Evolutionary conservation across 306 rosid species (phyloP), one percentile per base, ranked within the genome.

Genomic region (Quercus berberidifolia): DNA sequence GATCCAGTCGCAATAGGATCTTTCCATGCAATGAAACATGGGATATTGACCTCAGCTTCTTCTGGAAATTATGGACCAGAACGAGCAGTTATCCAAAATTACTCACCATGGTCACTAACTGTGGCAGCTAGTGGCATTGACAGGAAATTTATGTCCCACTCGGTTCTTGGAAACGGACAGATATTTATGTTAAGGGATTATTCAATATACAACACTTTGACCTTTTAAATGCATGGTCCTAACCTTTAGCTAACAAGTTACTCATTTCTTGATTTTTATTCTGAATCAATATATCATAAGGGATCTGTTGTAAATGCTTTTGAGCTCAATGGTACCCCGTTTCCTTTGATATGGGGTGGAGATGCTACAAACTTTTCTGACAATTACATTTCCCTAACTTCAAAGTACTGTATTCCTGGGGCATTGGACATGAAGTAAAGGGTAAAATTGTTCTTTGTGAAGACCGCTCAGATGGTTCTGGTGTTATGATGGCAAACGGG

Each of bases 331-430:
- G 79, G 78, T 12, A 72, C 59, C 18, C 5, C 15, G 5, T 73
- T 65, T 56, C 82, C 74, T 1, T 74, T 84, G 75, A 69, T 77
- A 4, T 74, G 87, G 83, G 82, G 72, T 23, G 85, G 82, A 77
- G 85, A 80, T 68, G 84, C 82, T 57, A 15, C 80, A 73, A 80
- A 84, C 25, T 31, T 21, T 35, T 79, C 80, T 5, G 79, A 41
- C 55, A 59, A 79, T 56, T 25, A 23, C 11, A 5, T 9, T 49
- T 20, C 86, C 0, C 10, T 21, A 6, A 2, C 4, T 20, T 64
- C 78, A 41, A 79, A 12, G 30, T 21, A 14, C 8, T 81, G 81
- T 52, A 10, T 21, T 11, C 23, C 10, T 63, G n/a, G 35, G 3
- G 38, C 4, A 9, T 49, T 81, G 76, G 77, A 82, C 69, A 51